phyloP scores from a whole-genome alignment of 2,329 filamentous ascomycete species.

The Botrytis squamosa region DNA sequence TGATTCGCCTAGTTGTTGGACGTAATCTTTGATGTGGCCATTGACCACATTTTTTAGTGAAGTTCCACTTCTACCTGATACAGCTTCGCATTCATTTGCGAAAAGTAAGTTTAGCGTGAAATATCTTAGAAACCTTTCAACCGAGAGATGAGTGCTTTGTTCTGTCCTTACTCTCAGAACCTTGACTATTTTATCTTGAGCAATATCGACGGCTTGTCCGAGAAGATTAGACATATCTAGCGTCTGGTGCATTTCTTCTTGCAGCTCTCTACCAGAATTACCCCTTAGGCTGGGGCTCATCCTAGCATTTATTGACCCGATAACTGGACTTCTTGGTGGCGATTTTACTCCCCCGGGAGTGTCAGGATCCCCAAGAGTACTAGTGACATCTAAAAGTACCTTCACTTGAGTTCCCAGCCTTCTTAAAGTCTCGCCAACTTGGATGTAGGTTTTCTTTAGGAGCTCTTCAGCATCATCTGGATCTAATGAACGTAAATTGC shows the following conservation, averaged over 20 bases:
- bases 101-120: constrained; percentile 81
- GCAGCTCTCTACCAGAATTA: constrained; percentile 43
- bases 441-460: constrained; percentile 78
- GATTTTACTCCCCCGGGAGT: constrained; percentile 33
- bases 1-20: constrained; percentile 66
- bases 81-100: constrained; percentile 81
- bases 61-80: constrained; percentile 75
- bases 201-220: constrained; percentile 76
- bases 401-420: constrained; percentile 89
- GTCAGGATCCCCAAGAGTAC: constrained; percentile 47
- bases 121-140: constrained; percentile 73
- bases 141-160: constrained; percentile 65
- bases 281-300: constrained; percentile 25
- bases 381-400: constrained; percentile 90
- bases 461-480: constrained; percentile 81
- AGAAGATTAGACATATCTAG: constrained; percentile 76
- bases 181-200: constrained; percentile 74
- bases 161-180: constrained; percentile 75
- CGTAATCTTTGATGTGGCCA: constrained; percentile 77
- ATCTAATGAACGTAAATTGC: constrained; percentile 82
- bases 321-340: constrained; percentile 37
- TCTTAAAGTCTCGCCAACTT: constrained; percentile 81
- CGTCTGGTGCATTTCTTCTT: constrained; percentile 74
- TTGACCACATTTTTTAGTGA: constrained; percentile 78
- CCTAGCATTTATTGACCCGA: constrained; percentile 34